A percentile compares a stretch with the other conserved stretches of the same genome.
Conservation (phyloP, 2,329 filamentous ascomycete genomes). For the Aspergillus sp. region DNA sequence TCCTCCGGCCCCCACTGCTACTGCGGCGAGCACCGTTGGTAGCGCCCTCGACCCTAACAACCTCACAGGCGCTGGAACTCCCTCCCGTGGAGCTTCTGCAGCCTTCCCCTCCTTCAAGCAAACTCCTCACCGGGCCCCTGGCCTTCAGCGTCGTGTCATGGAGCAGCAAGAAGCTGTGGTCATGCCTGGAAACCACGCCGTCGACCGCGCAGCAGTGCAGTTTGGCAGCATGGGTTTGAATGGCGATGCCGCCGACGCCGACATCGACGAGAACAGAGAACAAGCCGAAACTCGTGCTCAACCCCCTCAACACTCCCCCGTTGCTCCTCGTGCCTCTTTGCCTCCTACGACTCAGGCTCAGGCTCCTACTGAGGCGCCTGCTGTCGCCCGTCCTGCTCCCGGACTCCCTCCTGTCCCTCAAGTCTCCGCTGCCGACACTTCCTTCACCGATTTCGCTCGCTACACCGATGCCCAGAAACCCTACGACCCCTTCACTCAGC, state of each 20-base stretch:
- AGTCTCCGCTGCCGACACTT: conserved; percentile 45
- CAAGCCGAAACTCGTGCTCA: conserved; percentile 92
- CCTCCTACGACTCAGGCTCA: conserved; percentile 57
- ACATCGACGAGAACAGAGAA: conserved; percentile 91
- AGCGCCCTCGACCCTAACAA: conserved; percentile 75
- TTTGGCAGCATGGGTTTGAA: conserved; percentile 94
- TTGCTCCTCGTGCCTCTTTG: conserved; percentile 78
- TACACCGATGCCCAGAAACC: conserved; percentile 65
- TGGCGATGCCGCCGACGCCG: conserved; percentile 53
- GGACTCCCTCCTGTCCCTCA: conserved; percentile 58
- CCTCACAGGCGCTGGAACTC: conserved; percentile 46
- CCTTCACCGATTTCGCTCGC: conserved; percentile 50
- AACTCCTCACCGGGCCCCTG: conserved; percentile 65
- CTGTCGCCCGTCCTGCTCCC: conserved; percentile 56
- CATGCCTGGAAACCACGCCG: conserved; percentile 94
- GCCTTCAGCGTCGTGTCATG: conserved; percentile 78
- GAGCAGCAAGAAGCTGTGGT: conserved; percentile 97
- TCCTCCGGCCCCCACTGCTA: conserved; percentile 70
- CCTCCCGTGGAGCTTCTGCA: conserved; percentile 58
- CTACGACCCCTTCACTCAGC: conserved; percentile 82
- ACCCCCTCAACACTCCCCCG: conserved; percentile 87
- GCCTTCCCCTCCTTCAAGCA: conserved; percentile 74
- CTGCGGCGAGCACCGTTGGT: conserved; percentile 81
- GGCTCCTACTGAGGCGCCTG: conserved; percentile 30
- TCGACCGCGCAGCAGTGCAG: conserved; percentile 88